These are phyloP conservation scores for Kwoniella mangroviensis DNA, from an alignment of 768 basidiomycete species.

Conservation along the genomic window DNA sequence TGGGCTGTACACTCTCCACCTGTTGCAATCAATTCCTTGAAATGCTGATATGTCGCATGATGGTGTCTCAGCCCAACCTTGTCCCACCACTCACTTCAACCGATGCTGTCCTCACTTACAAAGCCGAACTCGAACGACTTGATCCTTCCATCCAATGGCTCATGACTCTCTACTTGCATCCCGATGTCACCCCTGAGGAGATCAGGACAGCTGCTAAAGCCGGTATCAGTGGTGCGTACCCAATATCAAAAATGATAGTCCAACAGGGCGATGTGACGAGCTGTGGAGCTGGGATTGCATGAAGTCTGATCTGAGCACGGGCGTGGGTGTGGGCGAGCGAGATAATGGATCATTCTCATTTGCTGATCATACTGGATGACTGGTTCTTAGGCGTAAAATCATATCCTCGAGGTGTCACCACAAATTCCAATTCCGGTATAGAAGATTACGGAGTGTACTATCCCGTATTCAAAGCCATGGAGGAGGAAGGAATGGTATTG, in stretches of 20 bases:
- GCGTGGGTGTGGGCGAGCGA: background rate
- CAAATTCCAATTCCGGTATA: slow-evolving; percentile 93
- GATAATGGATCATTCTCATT: slow-evolving; percentile 6
- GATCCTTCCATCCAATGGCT: slow-evolving; percentile 82
- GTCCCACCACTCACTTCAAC: slow-evolving; percentile 84
- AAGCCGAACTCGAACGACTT: slow-evolving; percentile 71
- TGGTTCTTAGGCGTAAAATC: slow-evolving; percentile 77
- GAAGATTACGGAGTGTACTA: slow-evolving; percentile 95
- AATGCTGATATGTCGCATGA: no score
- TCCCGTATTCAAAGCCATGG: slow-evolving; percentile 90
- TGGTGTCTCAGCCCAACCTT: slow-evolving; percentile 75
- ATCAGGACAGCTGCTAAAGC: slow-evolving; percentile 82
- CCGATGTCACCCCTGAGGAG: slow-evolving; percentile 85
- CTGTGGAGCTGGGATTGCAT: no score
- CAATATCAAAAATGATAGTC: no score
- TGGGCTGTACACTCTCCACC: no score
- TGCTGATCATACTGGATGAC: background rate
- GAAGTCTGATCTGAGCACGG: no score
- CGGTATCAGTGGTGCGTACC: slow-evolving; percentile 69
- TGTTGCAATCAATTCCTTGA: no score
- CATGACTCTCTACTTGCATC: slow-evolving; percentile 95
- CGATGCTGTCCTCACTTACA: slow-evolving; percentile 79
- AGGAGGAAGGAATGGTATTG: slow-evolving; percentile 88
- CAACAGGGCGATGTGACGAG: no score
- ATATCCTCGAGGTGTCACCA: slow-evolving; percentile 96